Evolutionary conservation across 495 filamentous ascomycete genomes (phyloP).

Genomic region (Podospora appendiculata): DNA sequence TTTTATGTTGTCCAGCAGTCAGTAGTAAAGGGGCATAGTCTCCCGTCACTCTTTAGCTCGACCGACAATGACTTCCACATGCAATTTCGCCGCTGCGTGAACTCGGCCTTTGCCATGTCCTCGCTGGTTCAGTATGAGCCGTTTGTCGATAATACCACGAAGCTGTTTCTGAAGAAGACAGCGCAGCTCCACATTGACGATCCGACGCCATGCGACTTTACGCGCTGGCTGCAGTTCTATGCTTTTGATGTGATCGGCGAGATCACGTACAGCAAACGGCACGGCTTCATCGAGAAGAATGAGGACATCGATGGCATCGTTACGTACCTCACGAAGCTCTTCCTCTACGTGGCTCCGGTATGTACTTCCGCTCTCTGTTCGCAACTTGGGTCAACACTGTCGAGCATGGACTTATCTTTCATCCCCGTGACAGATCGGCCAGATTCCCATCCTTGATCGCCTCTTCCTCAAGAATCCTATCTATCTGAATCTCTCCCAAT

Average conservation of each 20-base stretch:
- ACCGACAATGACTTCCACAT: slow-evolving; percentile 67
- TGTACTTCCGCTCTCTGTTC: slow-evolving; percentile 5
- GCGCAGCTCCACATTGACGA: slow-evolving; percentile 48
- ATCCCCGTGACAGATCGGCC: slow-evolving; percentile 42
- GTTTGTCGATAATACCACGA: slow-evolving; percentile 59
- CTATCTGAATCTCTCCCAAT: slow-evolving; percentile 41
- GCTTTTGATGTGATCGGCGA: slow-evolving; percentile 71
- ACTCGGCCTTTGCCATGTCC: slow-evolving; percentile 66
- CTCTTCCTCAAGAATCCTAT: slow-evolving; percentile 55
- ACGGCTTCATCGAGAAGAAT: slow-evolving; percentile 56
- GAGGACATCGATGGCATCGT: slow-evolving; percentile 58
- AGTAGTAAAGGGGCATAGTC: slow-evolving; percentile 52
- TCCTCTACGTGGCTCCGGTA: slow-evolving; percentile 55
- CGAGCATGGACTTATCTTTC: slow-evolving; percentile 5
- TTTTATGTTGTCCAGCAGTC: slow-evolving; percentile 66
- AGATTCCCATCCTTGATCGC: slow-evolving; percentile 56
- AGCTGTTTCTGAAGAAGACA: slow-evolving; percentile 56
- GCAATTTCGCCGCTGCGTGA: slow-evolving; percentile 60
- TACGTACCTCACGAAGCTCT: slow-evolving; percentile 42
- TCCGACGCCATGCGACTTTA: slow-evolving; percentile 53
- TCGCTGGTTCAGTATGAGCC: slow-evolving; percentile 67
- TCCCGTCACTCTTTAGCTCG: slow-evolving; percentile 73
- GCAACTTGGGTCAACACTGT: not conserved
- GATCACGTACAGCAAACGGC: slow-evolving; percentile 57
- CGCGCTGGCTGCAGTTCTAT: slow-evolving; percentile 69